Evolutionary conservation across 176 grass and related monocot genomes (phyloP), one percentile per base, ranked within the genome.

Genomic region (Tillandsia leiboldiana): DNA sequence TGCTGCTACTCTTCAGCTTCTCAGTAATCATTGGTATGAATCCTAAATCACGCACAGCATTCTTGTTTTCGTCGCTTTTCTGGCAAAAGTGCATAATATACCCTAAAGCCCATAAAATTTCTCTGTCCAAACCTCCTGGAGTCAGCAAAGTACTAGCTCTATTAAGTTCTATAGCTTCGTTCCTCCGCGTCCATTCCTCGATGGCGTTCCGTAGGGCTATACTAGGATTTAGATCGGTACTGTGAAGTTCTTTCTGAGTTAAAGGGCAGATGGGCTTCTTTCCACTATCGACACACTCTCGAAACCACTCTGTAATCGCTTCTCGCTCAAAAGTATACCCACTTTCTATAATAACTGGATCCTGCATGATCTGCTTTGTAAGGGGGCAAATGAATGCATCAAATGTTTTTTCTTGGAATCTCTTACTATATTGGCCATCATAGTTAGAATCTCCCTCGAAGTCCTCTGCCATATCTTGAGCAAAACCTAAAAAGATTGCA

Each of bases 371-470:
- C 62, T 87, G 67, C 75, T 42, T 82, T 14, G 79, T 87, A 63
- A 87, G 73, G 2, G 84, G 84, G 61, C 84, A 87, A 29, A 87
- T 18, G 68, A 87, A 87, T 15, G 75, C 79, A 33, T 51, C 65
- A n/a, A 82, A 57, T 13, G 59, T 10, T 12, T 49, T 69, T 11
- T 67, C 76, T 9, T 56, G 27, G 9, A 48, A 53, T 1, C 17
- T 56, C n/a, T 73, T 33, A 48, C 58, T 12, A 2, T 22, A 49
- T 1, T 23, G 53, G 18, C 11, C 15, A 27, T 26, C 61, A 64
- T 23, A 18, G 61, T 18, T 18, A 18, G 11, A 64, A 64, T 27
- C 52, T 56, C 52, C 52, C 52, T 64, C 75, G 1, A 11, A 59
- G 18, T 17, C 63, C 7, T 10, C 69, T 68, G 69, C 66, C 52